Evolutionary conservation across 352 stramenopile species (phyloP), one percentile per base, ranked within the genome.

Genomic region (Pythium pyrilobum): DNA sequence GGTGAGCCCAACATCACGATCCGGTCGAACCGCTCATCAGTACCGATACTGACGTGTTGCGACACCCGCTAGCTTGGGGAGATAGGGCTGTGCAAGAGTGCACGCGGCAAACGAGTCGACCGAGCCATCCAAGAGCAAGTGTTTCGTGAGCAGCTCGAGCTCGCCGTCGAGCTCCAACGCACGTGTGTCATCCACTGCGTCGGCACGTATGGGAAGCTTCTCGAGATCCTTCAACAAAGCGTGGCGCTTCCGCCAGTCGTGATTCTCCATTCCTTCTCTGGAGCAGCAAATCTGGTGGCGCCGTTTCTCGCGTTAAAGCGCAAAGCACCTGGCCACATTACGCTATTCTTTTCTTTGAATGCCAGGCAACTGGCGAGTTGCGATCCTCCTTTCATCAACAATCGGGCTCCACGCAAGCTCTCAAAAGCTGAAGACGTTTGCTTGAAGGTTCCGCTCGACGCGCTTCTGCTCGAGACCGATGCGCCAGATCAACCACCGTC

Each of bases 11-110:
- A 46, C 9, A 6, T 29, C 5, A 21, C 20, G 36, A 10, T 20
- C 16, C 8, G 36, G 36, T 8, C 16, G 10, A 18, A 41, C n/a
- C 12, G 42, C 13, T 25, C 39, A 25, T 37, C 11, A 44, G 4
- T 43, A 46, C 24, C n/a, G n/a, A n/a, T n/a, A n/a, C n/a, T n/a
- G n/a, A n/a, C n/a, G n/a, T n/a, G n/a, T n/a, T n/a, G n/a, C n/a
- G n/a, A n/a, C n/a, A n/a, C n/a, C n/a, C n/a, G n/a, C n/a, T 44
- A 89, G 79, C 43, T 92, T 3, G 82, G 82, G 0, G 82, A 93
- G 53, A 91, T 93, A 56, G 82, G 82, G 0, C 42, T 93, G 12
- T 93, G 82, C 53, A 91, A 91, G 50, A 89, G 67, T 34, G 56
- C 51, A 21, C 67, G 77, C 24, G 82, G 82, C 0, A 68, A 63